Conservation (phyloP, 768 basidiomycete species). For the Kwoniella heveanensis region DNA sequence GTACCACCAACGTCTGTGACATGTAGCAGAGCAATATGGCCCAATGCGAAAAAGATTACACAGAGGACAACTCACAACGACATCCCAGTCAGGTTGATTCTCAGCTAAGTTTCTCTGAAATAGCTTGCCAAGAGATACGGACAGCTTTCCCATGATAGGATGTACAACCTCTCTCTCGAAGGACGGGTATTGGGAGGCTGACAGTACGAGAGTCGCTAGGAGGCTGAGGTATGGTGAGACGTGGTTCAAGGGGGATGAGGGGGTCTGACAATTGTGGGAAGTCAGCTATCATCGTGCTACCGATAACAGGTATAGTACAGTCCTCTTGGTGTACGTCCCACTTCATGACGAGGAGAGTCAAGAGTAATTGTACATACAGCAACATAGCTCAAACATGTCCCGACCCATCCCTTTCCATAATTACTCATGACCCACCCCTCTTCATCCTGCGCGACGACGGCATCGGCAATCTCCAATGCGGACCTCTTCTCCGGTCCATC, state of each 20-base stretch:
- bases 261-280: conserved; percentile 1
- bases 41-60: background rate
- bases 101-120: conserved; percentile 24
- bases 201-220: conserved; percentile 24
- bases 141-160: conserved; percentile 46
- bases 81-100: conserved; percentile 14
- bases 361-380: conserved; percentile 5
- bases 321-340: too few species aligned
- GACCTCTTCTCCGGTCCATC: conserved; percentile 16
- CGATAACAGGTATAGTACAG: too few species aligned
- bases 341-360: too few species aligned
- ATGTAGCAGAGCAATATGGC: background rate
- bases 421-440: conserved; percentile 43
- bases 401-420: conserved; percentile 43
- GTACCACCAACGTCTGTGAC: background rate
- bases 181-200: conserved; percentile 34
- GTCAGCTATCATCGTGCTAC: background rate
- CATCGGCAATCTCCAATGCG: conserved; percentile 23
- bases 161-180: conserved; percentile 46
- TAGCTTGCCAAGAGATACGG: conserved; percentile 28
- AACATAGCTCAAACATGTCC: conserved; percentile 15
- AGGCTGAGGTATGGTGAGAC: conserved; percentile 21
- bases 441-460: conserved; percentile 33
- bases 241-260: conserved; percentile 3
- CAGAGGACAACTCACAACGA: conserved; percentile 21